Conservation (phyloP, 2,329 filamentous ascomycete genomes). For the Akanthomyces dipterigenus region DNA sequence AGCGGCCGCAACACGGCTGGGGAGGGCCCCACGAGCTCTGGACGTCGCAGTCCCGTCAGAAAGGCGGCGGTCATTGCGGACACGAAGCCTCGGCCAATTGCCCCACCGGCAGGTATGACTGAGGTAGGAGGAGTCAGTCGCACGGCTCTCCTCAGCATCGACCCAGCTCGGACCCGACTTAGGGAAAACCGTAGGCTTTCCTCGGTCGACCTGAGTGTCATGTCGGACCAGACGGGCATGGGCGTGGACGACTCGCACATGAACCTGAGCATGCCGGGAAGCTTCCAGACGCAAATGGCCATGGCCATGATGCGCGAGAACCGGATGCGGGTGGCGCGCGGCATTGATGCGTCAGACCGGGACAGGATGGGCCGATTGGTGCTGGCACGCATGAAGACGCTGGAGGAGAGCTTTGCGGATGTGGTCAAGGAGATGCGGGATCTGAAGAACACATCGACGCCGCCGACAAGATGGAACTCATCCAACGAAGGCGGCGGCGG, state of each 20-base stretch:
- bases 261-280: conserved; percentile 61
- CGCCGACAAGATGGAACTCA: conserved; percentile 45
- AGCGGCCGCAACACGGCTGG: conserved; percentile 24
- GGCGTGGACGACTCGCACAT: conserved; percentile 55
- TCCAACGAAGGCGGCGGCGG: conserved; percentile 28
- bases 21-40: conserved; percentile 14
- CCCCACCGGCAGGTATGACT: conserved; percentile 35
- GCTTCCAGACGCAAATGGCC: conserved; percentile 75
- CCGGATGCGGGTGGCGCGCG: conserved; percentile 42
- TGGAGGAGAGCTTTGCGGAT: conserved; percentile 86
- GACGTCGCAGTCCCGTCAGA: conserved; percentile 38
- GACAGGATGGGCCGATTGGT: conserved; percentile 75
- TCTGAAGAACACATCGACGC: conserved; percentile 42
- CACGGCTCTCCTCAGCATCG: conserved; percentile 45
- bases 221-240: conserved; percentile 60
- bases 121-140: conserved; percentile 30
- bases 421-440: conserved; percentile 76
- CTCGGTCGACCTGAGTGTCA: conserved; percentile 65
- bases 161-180: conserved; percentile 34
- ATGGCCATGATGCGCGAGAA: conserved; percentile 56
- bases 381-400: conserved; percentile 82
- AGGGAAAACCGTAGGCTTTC: conserved; percentile 41
- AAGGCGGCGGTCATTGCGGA: conserved; percentile 36
- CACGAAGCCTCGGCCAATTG: conserved; percentile 51
- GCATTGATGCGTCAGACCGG: conserved; percentile 35